Evolutionary conservation across 345 rosid genomes (phyloP).

Genomic region (Chamaenerion angustifolium): DNA sequence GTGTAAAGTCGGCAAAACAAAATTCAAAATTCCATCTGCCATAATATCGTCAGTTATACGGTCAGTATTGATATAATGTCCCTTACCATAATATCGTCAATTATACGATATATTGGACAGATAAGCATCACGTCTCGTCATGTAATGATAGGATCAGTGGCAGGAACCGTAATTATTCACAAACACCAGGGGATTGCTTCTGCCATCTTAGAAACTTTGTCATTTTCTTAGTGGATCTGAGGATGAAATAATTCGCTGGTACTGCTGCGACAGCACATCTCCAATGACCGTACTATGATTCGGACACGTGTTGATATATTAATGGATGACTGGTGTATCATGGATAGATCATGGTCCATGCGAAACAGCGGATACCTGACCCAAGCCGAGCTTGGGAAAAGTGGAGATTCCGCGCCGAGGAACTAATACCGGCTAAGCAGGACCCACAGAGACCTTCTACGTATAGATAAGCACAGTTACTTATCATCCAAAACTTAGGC

Average conservation of each 20-base stretch:
- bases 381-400: background rate
- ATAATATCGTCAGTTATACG: background rate
- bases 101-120: background rate
- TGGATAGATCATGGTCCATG: background rate
- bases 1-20: no score
- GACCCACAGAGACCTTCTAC: background rate
- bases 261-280: background rate
- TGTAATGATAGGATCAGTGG: background rate
- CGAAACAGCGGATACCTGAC: background rate
- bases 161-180: background rate
- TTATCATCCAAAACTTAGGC: background rate
- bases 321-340: background rate
- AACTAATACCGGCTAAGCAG: background rate
- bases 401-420: conserved; percentile 4
- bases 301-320: background rate
- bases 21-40: no score
- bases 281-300: background rate
- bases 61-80: no score
- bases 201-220: background rate
- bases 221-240: background rate
- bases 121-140: background rate
- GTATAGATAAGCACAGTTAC: background rate
- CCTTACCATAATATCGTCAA: no score
- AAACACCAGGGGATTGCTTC: background rate
- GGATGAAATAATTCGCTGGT: background rate